phyloP scores from a whole-genome alignment of 1,284 basidiomycete genomes.

The Tausonia pullulans region DNA sequence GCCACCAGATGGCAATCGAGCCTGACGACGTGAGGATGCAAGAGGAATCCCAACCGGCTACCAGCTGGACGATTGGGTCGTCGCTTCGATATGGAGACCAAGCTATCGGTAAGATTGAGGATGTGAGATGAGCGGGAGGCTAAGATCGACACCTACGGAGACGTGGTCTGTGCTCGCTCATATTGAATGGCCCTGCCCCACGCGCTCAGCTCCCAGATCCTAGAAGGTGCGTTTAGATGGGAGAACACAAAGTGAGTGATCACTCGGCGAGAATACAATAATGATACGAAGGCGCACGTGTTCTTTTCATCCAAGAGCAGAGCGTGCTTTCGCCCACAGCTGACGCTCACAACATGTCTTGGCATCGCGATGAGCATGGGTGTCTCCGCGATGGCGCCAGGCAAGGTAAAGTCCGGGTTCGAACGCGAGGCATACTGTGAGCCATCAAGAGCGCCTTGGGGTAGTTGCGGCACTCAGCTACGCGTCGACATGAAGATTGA shows the following conservation, averaged over 20 bases:
- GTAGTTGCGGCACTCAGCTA: too few relatives aligned
- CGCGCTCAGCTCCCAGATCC: constrained; percentile 13
- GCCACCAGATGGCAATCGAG: constrained; percentile 65
- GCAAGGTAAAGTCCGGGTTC: neutral
- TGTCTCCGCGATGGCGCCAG: neutral
- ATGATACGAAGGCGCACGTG: neutral
- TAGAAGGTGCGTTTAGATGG: neutral
- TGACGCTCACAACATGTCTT: neutral
- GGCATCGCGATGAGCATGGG: constrained; percentile 3
- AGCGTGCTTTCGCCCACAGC: constrained; percentile 7
- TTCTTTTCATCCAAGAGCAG: constrained; percentile 3
- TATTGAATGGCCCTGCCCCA: constrained; percentile 12
- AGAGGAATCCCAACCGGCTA: constrained; percentile 63
- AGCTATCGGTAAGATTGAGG: too few relatives aligned
- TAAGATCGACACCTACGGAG: too few relatives aligned
- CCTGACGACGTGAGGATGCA: constrained; percentile 57
- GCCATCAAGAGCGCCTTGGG: constrained; percentile 9
- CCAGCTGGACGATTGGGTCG: constrained; percentile 46
- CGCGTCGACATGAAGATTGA: too few relatives aligned
- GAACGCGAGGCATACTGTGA: neutral
- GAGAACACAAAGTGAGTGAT: too few relatives aligned
- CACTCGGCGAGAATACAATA: too few relatives aligned
- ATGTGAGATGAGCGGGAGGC: too few relatives aligned
- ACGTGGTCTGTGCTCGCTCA: neutral
- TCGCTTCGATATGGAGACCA: neutral